phyloP scores from a whole-genome alignment of 2,329 filamentous ascomycete genomes.

The Cylindrodendrum hubeiense region DNA sequence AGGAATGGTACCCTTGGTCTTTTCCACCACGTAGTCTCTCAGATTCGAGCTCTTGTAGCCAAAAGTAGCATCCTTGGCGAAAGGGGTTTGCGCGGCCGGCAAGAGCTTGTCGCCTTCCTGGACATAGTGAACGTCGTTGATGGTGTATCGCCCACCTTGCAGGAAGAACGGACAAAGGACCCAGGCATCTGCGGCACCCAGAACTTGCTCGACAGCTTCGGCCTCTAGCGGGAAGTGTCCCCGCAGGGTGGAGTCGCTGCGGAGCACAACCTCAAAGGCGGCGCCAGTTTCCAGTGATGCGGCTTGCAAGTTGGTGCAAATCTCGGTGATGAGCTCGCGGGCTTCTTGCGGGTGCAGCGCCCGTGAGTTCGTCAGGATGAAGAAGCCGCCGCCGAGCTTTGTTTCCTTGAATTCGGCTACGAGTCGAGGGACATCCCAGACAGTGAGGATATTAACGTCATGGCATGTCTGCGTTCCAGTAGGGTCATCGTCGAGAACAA shows the following conservation, averaged over 20 bases:
- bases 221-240: constrained; percentile 69
- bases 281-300: constrained; percentile 55
- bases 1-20: constrained; percentile 57
- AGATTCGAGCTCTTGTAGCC: constrained; percentile 66
- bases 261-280: constrained; percentile 66
- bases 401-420: constrained; percentile 56
- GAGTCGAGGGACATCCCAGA: constrained; percentile 62
- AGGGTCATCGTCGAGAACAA: constrained; percentile 66
- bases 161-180: constrained; percentile 70
- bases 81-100: constrained; percentile 64
- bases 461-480: constrained; percentile 74
- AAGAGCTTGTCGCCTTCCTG: constrained; percentile 57
- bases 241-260: constrained; percentile 68
- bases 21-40: constrained; percentile 63
- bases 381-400: constrained; percentile 61
- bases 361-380: constrained; percentile 71
- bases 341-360: constrained; percentile 64
- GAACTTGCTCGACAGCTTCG: constrained; percentile 62
- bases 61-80: constrained; percentile 69
- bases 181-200: constrained; percentile 65
- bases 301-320: constrained; percentile 61
- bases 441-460: constrained; percentile 66
- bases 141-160: constrained; percentile 69
- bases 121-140: constrained; percentile 70
- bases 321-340: constrained; percentile 59